Evolutionary conservation across 371 early-diverging fungal species (phyloP), one percentile per base, ranked within the genome.

Genomic region (Mortierella sp.): DNA sequence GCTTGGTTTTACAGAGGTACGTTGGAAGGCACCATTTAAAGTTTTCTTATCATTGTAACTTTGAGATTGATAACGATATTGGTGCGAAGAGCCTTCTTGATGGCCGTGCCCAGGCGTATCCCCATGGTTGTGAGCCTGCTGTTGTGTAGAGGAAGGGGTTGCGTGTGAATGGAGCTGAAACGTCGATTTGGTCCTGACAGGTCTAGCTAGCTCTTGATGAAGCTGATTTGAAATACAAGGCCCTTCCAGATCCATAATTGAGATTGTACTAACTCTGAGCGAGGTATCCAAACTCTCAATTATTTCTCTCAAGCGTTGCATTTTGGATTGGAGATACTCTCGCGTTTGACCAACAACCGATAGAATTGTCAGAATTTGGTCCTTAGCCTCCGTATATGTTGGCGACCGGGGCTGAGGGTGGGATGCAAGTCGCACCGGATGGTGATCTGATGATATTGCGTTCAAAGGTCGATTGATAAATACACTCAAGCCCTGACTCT

Each of bases 401-500:
- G 70, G 81, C 19, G 61, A 61, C 22, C 43, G 37, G 0, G 83
- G 68, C 43, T 55, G 47, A 2, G 83, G 76, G 31, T 83, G 81
- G 28, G 76, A 76, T 1, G 82, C 83, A n/a, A 83, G 60, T 1
- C 82, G 76, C 17, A 72, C 77, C 0, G 76, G 66, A 7, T 66
- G 72, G 22, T 31, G 47, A 19, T 68, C 69, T 29, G 68, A 45
- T 15, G 63, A 68, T 26, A 61, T 61, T 23, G 83, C 83, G 51
- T 83, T 83, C 57, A 83, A 42, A 13, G 83, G 83, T n/a, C 83
- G 61, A 45, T 83, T 83, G 29, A 83, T n/a, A 37, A 83, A 80
- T 3, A 83, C 80, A 28, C 66, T 42, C 28, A 83, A 66, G 10
- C 72, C 80, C 22, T 83, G 75, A 6, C 59, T n/a, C 26, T 81